Evolutionary conservation across 805 yeast species (phyloP).

Genomic region (Spathaspora arborariae): DNA sequence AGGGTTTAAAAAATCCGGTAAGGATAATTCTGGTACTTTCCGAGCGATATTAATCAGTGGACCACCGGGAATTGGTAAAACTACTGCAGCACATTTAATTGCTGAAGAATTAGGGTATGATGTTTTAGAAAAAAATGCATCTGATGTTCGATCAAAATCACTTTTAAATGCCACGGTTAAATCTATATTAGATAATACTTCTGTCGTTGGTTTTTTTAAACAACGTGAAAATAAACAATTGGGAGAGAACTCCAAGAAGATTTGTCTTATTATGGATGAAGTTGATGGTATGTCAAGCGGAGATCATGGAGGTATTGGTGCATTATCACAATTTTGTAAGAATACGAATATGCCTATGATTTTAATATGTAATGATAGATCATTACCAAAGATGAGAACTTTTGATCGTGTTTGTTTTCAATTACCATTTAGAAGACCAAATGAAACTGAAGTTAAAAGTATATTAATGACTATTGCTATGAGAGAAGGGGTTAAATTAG

Average conservation of each 20-base stretch:
- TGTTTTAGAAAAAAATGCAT: constrained; percentile 73
- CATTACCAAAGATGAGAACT: constrained; percentile 92
- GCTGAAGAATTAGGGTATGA: constrained; percentile 71
- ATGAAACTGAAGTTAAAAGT: constrained; percentile 73
- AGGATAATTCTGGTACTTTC: constrained; percentile 38
- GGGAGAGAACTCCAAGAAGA: constrained; percentile 45
- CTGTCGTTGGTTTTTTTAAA: constrained; percentile 73
- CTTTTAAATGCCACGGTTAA: constrained; percentile 66
- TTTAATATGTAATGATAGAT: constrained; percentile 88
- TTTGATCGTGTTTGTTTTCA: constrained; percentile 82
- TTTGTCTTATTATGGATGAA: constrained; percentile 94
- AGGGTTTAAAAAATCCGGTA: constrained; percentile 56
- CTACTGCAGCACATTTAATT: constrained; percentile 75
- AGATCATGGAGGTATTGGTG: constrained; percentile 98
- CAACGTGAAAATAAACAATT: constrained; percentile 28
- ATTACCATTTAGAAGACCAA: constrained; percentile 84
- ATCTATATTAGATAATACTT: constrained; percentile 72
- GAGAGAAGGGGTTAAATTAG: constrained; percentile 76
- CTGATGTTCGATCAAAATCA: constrained; percentile 86
- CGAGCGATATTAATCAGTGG: constrained; percentile 86
- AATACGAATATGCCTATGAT: constrained; percentile 87
- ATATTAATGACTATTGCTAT: constrained; percentile 87
- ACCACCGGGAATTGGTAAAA: constrained; percentile 84
- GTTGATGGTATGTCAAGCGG: constrained; percentile 99
- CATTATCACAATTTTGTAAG: constrained; percentile 80